Percentiles rank a stretch among this genome's conserved stretches.
Evolutionary conservation across 305 asterid genomes (phyloP).

Genomic region (Fraxinus paxiana): DNA sequence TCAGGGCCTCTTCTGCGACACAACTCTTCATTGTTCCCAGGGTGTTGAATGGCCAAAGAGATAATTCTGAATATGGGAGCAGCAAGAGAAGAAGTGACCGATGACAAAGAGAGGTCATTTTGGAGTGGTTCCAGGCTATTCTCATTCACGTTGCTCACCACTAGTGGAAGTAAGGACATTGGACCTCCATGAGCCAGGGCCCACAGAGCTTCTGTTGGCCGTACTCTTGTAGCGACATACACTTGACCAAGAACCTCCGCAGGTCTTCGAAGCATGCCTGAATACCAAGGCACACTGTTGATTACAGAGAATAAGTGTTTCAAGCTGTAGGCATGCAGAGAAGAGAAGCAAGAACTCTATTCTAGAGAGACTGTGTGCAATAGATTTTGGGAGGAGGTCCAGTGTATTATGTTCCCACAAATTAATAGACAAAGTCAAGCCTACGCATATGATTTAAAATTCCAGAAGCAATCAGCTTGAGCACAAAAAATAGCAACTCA

Average conservation of each 20-base stretch:
- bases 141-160: constrained; percentile 73
- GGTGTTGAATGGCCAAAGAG: constrained; percentile 76
- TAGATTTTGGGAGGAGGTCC: constrained; percentile 12
- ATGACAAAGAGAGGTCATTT: constrained; percentile 64
- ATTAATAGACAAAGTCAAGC: not conserved
- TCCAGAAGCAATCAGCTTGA: constrained; percentile 21
- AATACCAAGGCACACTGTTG: constrained; percentile 27
- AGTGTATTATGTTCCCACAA: not conserved
- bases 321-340: constrained; percentile 24
- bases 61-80: constrained; percentile 89
- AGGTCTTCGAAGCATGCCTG: constrained; percentile 85
- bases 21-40: constrained; percentile 90
- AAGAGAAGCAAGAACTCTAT: constrained; percentile 14
- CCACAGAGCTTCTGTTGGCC: constrained; percentile 94
- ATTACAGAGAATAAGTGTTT: constrained; percentile 27
- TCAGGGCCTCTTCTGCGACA: constrained; percentile 92
- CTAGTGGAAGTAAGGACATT: constrained; percentile 84
- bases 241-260: constrained; percentile 99
- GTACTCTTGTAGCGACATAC: constrained; percentile 86
- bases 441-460: constrained; percentile 4
- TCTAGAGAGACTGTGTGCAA: not conserved
- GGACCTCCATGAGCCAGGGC: constrained; percentile 97
- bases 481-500: constrained; percentile 12
- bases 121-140: constrained; percentile 76
- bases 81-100: constrained; percentile 73